A percentile compares a stretch with the other conserved stretches of the same genome.
These are phyloP conservation scores for Aureobasidium namibiae DNA, from an alignment of 2,329 filamentous ascomycete genomes.

Conservation along the genomic window DNA sequence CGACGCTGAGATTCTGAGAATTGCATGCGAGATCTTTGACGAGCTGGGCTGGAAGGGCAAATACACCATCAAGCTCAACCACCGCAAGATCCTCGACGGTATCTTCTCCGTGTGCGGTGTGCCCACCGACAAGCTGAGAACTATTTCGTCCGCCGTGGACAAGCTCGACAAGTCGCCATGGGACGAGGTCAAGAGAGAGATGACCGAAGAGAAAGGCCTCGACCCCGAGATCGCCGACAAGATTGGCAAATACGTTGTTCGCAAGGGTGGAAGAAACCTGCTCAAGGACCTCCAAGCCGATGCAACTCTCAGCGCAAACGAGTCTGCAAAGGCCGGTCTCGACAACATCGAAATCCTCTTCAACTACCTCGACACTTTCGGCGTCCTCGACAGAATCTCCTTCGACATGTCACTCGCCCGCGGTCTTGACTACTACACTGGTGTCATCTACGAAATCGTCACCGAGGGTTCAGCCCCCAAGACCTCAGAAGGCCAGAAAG, in stretches of 20 bases:
- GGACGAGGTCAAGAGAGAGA: conserved; percentile 83
- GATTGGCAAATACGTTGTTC: conserved; percentile 76
- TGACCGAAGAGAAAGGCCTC: conserved; percentile 87
- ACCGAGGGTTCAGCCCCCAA: conserved; percentile 66
- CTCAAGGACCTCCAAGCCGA: conserved; percentile 62
- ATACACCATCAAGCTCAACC: conserved; percentile 89
- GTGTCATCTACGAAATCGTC: conserved; percentile 82
- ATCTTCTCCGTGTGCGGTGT: conserved; percentile 89
- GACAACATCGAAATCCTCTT: conserved; percentile 75
- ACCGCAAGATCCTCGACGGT: conserved; percentile 88
- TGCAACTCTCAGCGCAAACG: conserved; percentile 60
- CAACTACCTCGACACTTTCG: conserved; percentile 71
- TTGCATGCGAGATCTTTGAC: conserved; percentile 79
- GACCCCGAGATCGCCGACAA: conserved; percentile 69
- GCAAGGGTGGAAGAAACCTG: conserved; percentile 67
- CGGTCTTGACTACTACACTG: conserved; percentile 88
- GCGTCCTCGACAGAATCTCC: conserved; percentile 63
- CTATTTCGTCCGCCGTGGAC: conserved; percentile 88
- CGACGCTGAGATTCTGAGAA: conserved; percentile 80
- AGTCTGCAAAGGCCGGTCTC: conserved; percentile 68
- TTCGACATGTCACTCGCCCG: conserved; percentile 87
- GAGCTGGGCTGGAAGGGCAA: conserved; percentile 63
- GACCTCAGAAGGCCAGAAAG: conserved; percentile 34
- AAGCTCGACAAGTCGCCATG: conserved; percentile 88
- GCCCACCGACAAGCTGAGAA: conserved; percentile 74